Evolutionary conservation across 2,329 filamentous ascomycete species (phyloP), one percentile per base, ranked within the genome.

Genomic region (Cryphonectria japonica): DNA sequence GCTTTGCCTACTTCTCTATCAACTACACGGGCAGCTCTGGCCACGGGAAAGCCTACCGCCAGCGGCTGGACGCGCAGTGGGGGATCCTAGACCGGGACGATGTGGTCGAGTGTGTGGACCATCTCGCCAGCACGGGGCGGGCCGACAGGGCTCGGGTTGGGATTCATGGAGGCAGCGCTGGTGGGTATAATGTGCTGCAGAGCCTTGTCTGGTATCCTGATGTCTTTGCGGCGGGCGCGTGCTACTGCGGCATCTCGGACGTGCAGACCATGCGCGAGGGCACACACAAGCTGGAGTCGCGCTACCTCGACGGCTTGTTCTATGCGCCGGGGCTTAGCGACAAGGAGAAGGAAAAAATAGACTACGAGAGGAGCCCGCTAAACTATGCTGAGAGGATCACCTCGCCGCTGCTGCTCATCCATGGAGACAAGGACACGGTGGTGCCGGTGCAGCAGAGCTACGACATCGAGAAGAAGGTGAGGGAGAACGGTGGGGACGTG

Each of bases 361-460:
- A 83, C 59, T 77, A 76, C 4, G 83, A 85, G 60, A 78, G 86
- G 16, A 88, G 86, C 69, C 85, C 87, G 0, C 76, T 86, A 19
- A 82, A 81, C 62, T 81, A 85, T 67, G 85, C 83, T 0, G 79
- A 82, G n/a, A 80, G 81, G 67, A 86, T 88, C 68, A 79, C 78
- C 54, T 79, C 83, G 1, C 86, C 87, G 0, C 75, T 91, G 32
- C 77, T 90, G 50, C 77, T 91, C n/a, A 74, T 91, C 6, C 86
- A 89, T 32, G 89, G 88, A 0, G 82, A 81, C 2, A 79, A 79
- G 4, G 89, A 91, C 74, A 84, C 83, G 57, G 83, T 91, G 1
- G 89, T 90, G 22, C 88, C 88, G 0, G 76, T 86, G n/a, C 81
- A 83, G 22, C 89, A 91, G 76, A 86, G 86, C 2, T 78, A 82